Evolutionary conservation across 2,329 filamentous ascomycete genomes (phyloP), one percentile per base, ranked within the genome.

Genomic region (Chaetomiaceae sp.): DNA sequence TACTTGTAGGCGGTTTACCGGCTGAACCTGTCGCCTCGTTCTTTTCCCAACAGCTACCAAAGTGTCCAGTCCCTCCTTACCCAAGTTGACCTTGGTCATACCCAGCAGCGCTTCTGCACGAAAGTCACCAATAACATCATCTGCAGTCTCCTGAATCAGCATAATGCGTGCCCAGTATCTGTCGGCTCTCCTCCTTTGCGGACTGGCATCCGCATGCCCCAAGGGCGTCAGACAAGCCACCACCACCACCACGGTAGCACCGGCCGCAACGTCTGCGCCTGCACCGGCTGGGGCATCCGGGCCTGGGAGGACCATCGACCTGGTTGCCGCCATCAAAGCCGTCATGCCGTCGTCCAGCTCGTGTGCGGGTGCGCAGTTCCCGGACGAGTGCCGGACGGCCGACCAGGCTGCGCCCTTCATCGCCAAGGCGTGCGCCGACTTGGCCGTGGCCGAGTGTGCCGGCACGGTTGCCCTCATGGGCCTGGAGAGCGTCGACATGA

Each of bases 381-480:
- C 71, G 12, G 68, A 65, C 14, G 81, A 88, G 57, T 91, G 87
- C 66, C 73, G 74, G 38, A 85, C 79, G 2, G 79, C 83, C n/a
- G 63, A 63, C 7, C 69, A 79, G 56, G 83, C 82, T 2, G 83
- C 78, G 0, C 69, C 73, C 1, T 70, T 67, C 53, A 71, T 91
- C 50, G 67, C 68, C 58, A 54, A 66, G 6, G 74, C 78, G 29
- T 81, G 89, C 63, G 47, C 58, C 15, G 65, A 70, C 10, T 84
- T 87, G 69, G 54, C 62, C 3, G 68, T 89, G 56, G 71, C 66
- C 18, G 78, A 84, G 56, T 81, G 85, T 60, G 86, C 86, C 6
- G 86, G 82, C 18, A 64, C 90, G 14, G 60, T 93, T 35, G 72
- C 81, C 11, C 71, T 88, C 59, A 84, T 87, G 68, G 78, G 83